A percentile compares a stretch with the other conserved stretches of the same genome.
phyloP scores from a whole-genome alignment of 2,329 filamentous ascomycete species.

The Talaromyces sp. region DNA sequence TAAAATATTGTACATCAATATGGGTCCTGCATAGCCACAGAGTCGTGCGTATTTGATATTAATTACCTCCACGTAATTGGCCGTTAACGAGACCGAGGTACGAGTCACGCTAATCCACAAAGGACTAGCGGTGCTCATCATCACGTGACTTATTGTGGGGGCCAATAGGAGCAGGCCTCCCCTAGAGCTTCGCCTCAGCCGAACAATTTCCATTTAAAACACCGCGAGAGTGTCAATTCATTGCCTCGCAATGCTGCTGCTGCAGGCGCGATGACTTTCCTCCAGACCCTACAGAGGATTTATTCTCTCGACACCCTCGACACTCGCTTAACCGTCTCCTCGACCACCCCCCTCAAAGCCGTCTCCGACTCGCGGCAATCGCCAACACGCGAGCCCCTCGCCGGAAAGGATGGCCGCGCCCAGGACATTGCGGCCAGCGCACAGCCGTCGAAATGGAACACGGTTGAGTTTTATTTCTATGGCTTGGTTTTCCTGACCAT shows the following conservation, averaged over 20 bases:
- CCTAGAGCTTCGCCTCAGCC: background rate
- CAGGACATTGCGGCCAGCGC: slow-evolving; percentile 42
- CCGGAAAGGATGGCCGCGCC: slow-evolving; percentile 29
- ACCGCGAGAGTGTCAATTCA: background rate
- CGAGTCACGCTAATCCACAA: background rate
- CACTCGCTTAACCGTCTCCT: slow-evolving; percentile 66
- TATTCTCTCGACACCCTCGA: slow-evolving; percentile 66
- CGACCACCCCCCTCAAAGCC: slow-evolving; percentile 61
- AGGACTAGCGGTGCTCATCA: background rate
- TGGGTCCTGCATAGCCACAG: background rate
- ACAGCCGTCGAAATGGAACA: slow-evolving; percentile 72
- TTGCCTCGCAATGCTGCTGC: slow-evolving; percentile 23
- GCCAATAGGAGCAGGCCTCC: background rate
- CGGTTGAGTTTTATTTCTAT: slow-evolving; percentile 81
- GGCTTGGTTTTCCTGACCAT: slow-evolving; percentile 60
- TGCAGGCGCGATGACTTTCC: slow-evolving; percentile 31
- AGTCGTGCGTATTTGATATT: too few relatives aligned
- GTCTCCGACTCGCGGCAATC: slow-evolving; percentile 44
- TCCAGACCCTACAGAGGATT: slow-evolving; percentile 48
- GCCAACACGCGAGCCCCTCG: slow-evolving; percentile 20
- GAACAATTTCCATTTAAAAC: background rate
- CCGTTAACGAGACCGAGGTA: background rate
- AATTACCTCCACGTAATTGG: background rate
- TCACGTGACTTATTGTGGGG: background rate
- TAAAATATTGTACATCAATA: background rate